Evolutionary conservation across 306 rosid species (phyloP), one percentile per base, ranked within the genome.

Genomic region (Trifolium pratense): DNA sequence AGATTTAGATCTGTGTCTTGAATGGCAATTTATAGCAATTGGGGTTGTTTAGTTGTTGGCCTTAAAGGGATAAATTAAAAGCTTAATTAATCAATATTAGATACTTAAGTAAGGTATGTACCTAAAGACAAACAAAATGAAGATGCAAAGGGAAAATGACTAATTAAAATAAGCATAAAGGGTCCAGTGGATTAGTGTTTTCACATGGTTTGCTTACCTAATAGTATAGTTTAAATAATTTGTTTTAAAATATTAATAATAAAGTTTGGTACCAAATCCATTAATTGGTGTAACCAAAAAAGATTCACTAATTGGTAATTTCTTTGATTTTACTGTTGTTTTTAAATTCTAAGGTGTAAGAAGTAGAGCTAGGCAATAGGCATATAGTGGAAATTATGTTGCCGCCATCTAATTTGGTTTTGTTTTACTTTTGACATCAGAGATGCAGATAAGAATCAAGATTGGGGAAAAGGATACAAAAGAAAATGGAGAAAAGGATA

Each of bases 391-490:
- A 68, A 25, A 68, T 21, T 82, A 78, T 66, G 87, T 70, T 86
- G 90, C 85, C 79, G 3, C 52, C 32, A 25, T 61, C 78, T 75
- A 15, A 80, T 87, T 89, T 76, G 89, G 68, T 70, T 53, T 5
- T 39, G 23, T 7, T 49, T 64, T 56, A 15, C 87, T 71, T 84
- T 82, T 82, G 85, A 83, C 83, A 79, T 85, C 83, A 78, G 53
- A 82, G 43, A 40, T 18, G 63, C 46, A 75, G 68, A 62, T 76
- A 42, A 37, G 61, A 81, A 59, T 55, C 51, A 48, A 16, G 48
- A 4, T 36, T 15, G 66, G 26, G 74, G 53, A 46, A 46, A 66
- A 62, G 7, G 40, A 8, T 7, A 53, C 15, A 52, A 57, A 48
- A 77, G n/a, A 26, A 18, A 32, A 45, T 6, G 3, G 15, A 15